Evolutionary conservation across 139 green algal genomes (phyloP).

Genomic region (Chlamydomonas asymmetrica): DNA sequence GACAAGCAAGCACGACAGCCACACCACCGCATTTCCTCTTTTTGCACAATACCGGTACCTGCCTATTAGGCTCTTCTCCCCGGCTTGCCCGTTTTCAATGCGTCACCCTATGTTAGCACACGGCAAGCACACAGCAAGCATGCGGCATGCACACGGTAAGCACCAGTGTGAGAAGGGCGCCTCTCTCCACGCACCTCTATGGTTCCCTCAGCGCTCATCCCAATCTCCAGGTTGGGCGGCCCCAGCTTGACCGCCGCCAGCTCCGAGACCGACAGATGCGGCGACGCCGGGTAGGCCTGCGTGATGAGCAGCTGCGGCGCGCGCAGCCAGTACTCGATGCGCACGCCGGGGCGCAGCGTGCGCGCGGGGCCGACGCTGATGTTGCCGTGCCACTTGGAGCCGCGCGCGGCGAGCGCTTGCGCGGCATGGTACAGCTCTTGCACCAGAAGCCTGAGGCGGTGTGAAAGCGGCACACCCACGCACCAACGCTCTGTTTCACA

Average conservation of each 20-base stretch:
- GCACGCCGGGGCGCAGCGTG: constrained; percentile 25
- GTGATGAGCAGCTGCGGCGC: constrained; percentile 27
- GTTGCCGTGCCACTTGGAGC: constrained; percentile 32
- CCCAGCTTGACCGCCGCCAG: not conserved
- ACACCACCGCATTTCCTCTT: too few relatives aligned
- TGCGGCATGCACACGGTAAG: not conserved
- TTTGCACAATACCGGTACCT: too few relatives aligned
- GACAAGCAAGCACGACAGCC: too few relatives aligned
- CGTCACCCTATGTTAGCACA: not conserved
- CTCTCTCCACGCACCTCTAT: constrained; percentile 29
- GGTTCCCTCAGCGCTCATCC: constrained; percentile 10
- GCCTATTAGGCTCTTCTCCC: too few relatives aligned
- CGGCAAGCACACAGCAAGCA: not conserved
- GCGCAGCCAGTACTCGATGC: constrained; percentile 29
- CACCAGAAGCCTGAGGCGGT: constrained; percentile 37
- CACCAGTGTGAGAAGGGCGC: too few relatives aligned
- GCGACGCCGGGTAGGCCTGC: constrained; percentile 20
- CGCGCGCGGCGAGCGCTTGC: constrained; percentile 12
- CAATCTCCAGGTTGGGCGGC: constrained; percentile 14
- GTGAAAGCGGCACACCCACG: too few relatives aligned
- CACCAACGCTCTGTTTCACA: too few relatives aligned
- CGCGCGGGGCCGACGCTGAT: constrained; percentile 10
- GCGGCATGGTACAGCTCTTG: constrained; percentile 27
- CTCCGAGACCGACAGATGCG: not conserved
- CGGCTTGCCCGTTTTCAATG: not conserved